Percentiles rank a stretch among this genome's conserved stretches.
Evolutionary conservation across 306 rosid species (phyloP).

Genomic region (Cucurbita pepo): DNA sequence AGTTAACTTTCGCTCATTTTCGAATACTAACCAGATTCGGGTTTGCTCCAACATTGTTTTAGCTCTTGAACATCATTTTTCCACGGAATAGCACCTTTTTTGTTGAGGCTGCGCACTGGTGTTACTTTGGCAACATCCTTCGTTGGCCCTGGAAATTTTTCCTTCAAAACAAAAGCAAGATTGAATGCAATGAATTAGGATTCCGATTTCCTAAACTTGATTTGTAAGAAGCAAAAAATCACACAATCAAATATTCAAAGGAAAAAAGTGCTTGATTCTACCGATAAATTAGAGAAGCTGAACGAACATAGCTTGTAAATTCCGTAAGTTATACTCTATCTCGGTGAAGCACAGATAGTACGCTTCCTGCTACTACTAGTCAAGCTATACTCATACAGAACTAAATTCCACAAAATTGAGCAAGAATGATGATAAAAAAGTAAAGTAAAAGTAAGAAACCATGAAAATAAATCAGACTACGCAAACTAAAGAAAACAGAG

Average conservation of each 20-base stretch:
- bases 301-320: neutral
- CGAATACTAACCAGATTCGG: slow-evolving; percentile 35
- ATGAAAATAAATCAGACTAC: neutral
- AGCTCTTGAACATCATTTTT: slow-evolving; percentile 46
- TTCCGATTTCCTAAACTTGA: neutral
- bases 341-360: neutral
- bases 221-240: neutral
- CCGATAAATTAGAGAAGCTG: neutral
- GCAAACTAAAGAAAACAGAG: neutral
- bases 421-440: neutral
- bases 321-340: neutral
- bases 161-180: slow-evolving; percentile 26
- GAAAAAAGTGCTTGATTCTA: neutral
- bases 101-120: slow-evolving; percentile 17
- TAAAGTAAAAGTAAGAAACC: neutral
- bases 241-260: neutral
- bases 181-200: neutral
- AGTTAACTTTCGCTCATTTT: neutral
- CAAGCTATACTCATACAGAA: neutral
- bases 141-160: slow-evolving; percentile 56
- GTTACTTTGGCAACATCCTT: slow-evolving; percentile 29
- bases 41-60: slow-evolving; percentile 76
- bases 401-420: neutral
- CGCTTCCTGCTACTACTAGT: neutral
- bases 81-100: slow-evolving; percentile 44